Conservation (phyloP, 768 basidiomycete species). For the Fistulinella prunicolor region DNA sequence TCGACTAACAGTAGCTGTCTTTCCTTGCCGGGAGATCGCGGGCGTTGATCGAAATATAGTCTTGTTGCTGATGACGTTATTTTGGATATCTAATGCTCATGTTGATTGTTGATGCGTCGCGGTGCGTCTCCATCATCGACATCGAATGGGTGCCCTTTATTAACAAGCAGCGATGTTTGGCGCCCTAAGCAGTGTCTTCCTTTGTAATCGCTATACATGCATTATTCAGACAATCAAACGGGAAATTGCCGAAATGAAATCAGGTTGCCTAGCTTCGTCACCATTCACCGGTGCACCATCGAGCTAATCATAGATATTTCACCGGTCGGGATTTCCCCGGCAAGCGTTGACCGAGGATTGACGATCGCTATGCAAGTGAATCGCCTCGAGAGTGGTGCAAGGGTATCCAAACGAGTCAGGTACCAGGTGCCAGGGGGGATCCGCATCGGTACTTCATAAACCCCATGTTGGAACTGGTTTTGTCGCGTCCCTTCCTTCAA, state of each 20-base stretch:
- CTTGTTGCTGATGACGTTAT: background rate
- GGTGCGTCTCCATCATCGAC: background rate
- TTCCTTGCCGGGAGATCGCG: constrained; percentile 4
- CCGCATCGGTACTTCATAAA: no score
- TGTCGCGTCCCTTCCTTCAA: no score
- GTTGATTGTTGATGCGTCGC: background rate
- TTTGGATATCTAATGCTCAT: background rate
- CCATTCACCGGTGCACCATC: constrained; percentile 4
- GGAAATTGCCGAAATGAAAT: constrained; percentile 31
- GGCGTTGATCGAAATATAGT: background rate
- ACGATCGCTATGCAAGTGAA: constrained; percentile 12
- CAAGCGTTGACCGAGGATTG: background rate
- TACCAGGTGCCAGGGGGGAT: no score
- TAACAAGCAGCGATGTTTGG: no score
- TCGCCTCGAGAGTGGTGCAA: background rate
- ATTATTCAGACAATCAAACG: background rate
- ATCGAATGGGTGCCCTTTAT: background rate
- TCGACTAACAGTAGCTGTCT: background rate
- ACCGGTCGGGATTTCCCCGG: constrained; percentile 1
- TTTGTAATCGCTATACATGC: constrained; percentile 6
- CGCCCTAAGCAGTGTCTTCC: no score
- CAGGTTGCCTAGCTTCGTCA: constrained; percentile 7
- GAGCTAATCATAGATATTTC: constrained; percentile 7
- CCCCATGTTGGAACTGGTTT: no score
- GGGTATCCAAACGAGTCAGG: background rate